These are phyloP conservation scores for Cyanodermella asteris DNA, from an alignment of 2,329 filamentous ascomycete species.

Conservation along the genomic window DNA sequence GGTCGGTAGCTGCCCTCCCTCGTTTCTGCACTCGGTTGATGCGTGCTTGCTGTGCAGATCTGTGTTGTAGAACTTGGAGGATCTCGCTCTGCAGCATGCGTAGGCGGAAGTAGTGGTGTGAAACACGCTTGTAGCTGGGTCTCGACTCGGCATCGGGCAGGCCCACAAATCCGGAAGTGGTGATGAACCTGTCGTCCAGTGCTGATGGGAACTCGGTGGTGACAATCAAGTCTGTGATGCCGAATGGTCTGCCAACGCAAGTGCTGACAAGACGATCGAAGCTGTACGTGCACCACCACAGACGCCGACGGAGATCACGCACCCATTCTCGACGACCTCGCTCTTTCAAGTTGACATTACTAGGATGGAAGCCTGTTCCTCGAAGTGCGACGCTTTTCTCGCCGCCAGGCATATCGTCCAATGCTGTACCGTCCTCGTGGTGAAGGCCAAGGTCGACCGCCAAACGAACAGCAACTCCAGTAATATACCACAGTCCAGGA, in stretches of 20 bases:
- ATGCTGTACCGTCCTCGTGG: slow-evolving; percentile 63
- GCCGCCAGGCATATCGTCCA: slow-evolving; percentile 24
- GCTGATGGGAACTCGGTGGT: slow-evolving; percentile 86
- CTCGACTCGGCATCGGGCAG: slow-evolving; percentile 33
- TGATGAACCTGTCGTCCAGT: slow-evolving; percentile 75
- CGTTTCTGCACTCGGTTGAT: slow-evolving; percentile 29
- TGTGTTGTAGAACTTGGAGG: slow-evolving; percentile 76
- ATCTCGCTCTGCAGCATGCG: slow-evolving; percentile 85
- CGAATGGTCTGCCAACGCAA: slow-evolving; percentile 80
- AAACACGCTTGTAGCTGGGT: slow-evolving; percentile 74
- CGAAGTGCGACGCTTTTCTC: slow-evolving; percentile 14
- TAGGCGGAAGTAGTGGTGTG: slow-evolving; percentile 79
- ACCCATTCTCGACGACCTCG: slow-evolving; percentile 57
- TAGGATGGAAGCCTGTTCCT: slow-evolving; percentile 7
- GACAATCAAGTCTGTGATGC: slow-evolving; percentile 87
- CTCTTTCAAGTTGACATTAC: slow-evolving; percentile 29
- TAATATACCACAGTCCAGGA: slow-evolving; percentile 91
- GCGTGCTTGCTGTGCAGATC: slow-evolving; percentile 56
- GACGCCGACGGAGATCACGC: slow-evolving; percentile 60
- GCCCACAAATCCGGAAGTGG: slow-evolving; percentile 48
- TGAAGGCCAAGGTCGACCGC: slow-evolving; percentile 83
- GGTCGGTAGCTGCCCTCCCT: too few relatives aligned
- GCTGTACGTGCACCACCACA: slow-evolving; percentile 97
- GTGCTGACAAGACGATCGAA: slow-evolving; percentile 87
- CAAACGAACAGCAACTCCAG: slow-evolving; percentile 74